Evolutionary conservation across 352 stramenopile genomes (phyloP), one percentile per base, ranked within the genome.

Genomic region (Paralagenidium karlingii): DNA sequence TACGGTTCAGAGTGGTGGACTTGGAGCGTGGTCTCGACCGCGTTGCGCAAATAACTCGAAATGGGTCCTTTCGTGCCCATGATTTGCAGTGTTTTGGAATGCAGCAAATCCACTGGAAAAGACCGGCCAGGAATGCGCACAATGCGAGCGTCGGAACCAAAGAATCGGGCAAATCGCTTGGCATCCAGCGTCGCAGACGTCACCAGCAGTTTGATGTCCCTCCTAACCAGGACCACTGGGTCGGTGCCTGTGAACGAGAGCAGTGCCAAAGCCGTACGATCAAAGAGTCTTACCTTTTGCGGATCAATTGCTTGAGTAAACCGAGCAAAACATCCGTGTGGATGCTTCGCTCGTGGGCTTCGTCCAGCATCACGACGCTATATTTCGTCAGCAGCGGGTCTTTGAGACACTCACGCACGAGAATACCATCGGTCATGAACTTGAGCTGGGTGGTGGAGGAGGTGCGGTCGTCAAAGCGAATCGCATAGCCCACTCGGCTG

Each of bases 301-400:
- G 30, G 30, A 36, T 36, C 16, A 20, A n/a, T 30, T 78, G 59
- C 45, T 89, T 83, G 24, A 97, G 59, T 19, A 95, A 47, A 64
- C 94, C 94, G 58, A 99, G 96, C 6, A 99, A 60, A 4, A 99
- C 82, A 55, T 99, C 96, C 9, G 95, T 99, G 62, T 99, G 86
- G 8, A 99, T 74, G 53, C 73, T 97, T 18, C 96, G 76, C 62
- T 99, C 96, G 56, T 99, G 96, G 8, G 95, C 96, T 69, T 99
- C 96, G 53, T 91, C 91, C 40, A 97, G 70, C 64, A 98, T 94
- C 18, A 97, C 73, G 37, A 87, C 67, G 20, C 57, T 75, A 61
- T 98, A 98, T 15, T 63, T 55, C 8, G 27, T 43, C 15, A 96
- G 64, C 36, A 79, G 47, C 12, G 75, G 70, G 47, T 96, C 82